Evolutionary conservation across 2,329 filamentous ascomycete species (phyloP).

Genomic region (Bisporella sp.): DNA sequence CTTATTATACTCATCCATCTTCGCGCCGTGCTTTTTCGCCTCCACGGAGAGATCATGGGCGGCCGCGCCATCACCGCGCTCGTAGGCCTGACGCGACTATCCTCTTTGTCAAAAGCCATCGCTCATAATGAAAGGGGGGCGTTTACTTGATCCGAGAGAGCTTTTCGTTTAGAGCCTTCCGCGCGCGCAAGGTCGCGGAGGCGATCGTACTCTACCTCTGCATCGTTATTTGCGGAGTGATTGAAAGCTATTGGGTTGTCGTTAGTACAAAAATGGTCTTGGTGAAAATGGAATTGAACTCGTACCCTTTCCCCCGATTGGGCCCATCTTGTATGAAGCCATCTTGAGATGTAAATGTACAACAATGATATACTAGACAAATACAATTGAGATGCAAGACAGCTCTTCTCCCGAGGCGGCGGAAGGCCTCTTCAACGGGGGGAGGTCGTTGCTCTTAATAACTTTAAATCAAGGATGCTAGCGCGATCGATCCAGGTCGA

Average conservation of each 20-base stretch:
- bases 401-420: too few species aligned
- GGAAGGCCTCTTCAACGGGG: too few species aligned
- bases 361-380: too few species aligned
- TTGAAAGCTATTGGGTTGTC: slow-evolving; percentile 56
- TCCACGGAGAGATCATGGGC: slow-evolving; percentile 81
- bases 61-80: slow-evolving; percentile 70
- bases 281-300: background rate
- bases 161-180: slow-evolving; percentile 71
- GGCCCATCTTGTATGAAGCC: background rate
- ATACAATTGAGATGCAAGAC: too few species aligned
- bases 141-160: slow-evolving; percentile 66
- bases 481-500: too few species aligned
- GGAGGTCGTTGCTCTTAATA: too few species aligned
- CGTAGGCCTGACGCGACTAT: slow-evolving; percentile 73
- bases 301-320: background rate
- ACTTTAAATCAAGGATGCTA: too few species aligned
- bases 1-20: slow-evolving; percentile 83
- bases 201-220: slow-evolving; percentile 86
- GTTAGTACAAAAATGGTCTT: background rate
- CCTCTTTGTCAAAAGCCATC: slow-evolving; percentile 4
- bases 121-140: background rate
- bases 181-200: slow-evolving; percentile 75
- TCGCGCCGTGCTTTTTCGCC: slow-evolving; percentile 74
- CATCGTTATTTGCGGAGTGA: slow-evolving; percentile 56
- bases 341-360: too few species aligned